Percentiles rank a stretch among this genome's conserved stretches.
phyloP scores from a whole-genome alignment of 164 flowering plant species.

The Kalanchoe fedtschenkoi region DNA sequence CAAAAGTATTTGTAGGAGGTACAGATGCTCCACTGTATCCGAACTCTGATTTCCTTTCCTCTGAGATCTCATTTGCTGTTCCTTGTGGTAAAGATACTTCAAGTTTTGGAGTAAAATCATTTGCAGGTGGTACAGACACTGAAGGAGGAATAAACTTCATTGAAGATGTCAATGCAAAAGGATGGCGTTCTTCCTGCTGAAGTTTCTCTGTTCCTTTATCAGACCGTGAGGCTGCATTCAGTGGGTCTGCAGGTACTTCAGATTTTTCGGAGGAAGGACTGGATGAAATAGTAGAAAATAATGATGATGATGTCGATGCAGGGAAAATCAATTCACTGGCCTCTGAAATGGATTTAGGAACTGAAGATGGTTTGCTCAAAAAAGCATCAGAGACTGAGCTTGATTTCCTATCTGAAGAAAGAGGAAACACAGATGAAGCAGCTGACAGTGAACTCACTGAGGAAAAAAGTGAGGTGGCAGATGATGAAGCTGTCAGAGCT shows the following conservation, averaged over 20 bases:
- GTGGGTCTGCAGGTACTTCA: too few species aligned
- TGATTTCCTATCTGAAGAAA: neutral
- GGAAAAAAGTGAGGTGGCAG: conserved; percentile 10
- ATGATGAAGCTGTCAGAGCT: conserved; percentile 19
- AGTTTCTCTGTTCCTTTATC: too few species aligned
- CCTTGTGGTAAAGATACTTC: neutral
- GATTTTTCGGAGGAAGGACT: neutral
- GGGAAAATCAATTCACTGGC: conserved; percentile 16
- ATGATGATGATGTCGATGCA: conserved; percentile 10
- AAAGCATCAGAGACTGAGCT: neutral
- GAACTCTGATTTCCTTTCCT: neutral
- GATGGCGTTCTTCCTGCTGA: neutral
- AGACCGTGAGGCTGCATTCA: too few species aligned
- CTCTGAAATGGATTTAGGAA: conserved; percentile 15
- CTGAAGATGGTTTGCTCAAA: conserved; percentile 8
- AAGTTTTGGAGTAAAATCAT: neutral
- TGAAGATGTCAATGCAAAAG: neutral
- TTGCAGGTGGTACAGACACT: conserved; percentile 13
- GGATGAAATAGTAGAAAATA: conserved; percentile 12
- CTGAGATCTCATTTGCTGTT: neutral
- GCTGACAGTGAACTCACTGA: conserved; percentile 7
- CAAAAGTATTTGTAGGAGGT: conserved; percentile 10
- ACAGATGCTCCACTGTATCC: neutral
- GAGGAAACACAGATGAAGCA: conserved; percentile 8
- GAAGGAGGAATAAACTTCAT: conserved; percentile 1